Percentiles rank a stretch among this genome's conserved stretches.
phyloP scores from a whole-genome alignment of 371 early-diverging fungal genomes.

The Mortierella sp. region DNA sequence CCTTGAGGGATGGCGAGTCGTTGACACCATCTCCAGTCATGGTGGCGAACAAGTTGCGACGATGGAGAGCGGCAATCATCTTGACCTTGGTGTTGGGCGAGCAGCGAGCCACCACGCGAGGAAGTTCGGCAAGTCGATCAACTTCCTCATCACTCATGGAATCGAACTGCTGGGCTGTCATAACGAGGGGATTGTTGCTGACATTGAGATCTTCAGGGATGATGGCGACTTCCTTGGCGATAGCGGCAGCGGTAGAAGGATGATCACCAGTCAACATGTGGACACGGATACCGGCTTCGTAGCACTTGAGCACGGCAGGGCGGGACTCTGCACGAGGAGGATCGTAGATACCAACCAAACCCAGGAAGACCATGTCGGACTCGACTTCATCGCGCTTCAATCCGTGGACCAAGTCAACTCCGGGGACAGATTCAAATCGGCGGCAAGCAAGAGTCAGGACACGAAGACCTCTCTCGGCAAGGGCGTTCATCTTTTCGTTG shows the following conservation, averaged over 20 bases:
- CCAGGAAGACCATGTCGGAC: conserved; percentile 82
- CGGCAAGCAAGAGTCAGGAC: conserved; percentile 77
- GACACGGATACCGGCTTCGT: conserved; percentile 91
- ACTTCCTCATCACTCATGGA: conserved; percentile 82
- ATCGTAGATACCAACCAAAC: conserved; percentile 93
- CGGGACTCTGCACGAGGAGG: conserved; percentile 86
- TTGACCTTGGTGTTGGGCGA: conserved; percentile 97
- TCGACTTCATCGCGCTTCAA: conserved; percentile 75
- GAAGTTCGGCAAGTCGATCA: conserved; percentile 81
- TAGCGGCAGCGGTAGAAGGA: conserved; percentile 91
- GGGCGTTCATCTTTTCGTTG: conserved; percentile 39
- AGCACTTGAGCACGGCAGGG: conserved; percentile 85
- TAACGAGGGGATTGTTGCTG: conserved; percentile 66
- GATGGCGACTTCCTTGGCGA: conserved; percentile 92
- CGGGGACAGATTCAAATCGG: conserved; percentile 55
- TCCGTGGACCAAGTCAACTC: conserved; percentile 58
- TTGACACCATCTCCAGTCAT: conserved; percentile 95
- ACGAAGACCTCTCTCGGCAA: conserved; percentile 54
- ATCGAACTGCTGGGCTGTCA: conserved; percentile 90
- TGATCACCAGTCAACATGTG: conserved; percentile 98
- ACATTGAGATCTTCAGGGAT: conserved; percentile 62
- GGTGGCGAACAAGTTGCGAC: conserved; percentile 70
- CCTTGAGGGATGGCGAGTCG: conserved; percentile 91
- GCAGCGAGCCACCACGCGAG: conserved; percentile 94
- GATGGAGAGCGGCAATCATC: conserved; percentile 94